Evolutionary conservation across 495 filamentous ascomycete genomes (phyloP).

Genomic region (Evansstolkia leycettana): DNA sequence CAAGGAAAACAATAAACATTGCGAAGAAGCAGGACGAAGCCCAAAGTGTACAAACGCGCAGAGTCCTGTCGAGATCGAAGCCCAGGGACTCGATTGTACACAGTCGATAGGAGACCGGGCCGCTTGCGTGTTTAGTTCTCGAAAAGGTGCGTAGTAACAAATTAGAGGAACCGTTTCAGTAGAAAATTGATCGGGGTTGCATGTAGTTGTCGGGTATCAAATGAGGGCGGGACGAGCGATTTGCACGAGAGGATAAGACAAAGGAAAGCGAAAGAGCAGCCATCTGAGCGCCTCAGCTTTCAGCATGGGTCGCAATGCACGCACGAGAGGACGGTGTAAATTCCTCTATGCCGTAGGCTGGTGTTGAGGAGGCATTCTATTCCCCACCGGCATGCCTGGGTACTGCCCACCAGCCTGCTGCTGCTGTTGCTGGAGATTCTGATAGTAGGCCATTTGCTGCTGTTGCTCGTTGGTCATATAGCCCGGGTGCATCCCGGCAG

Average conservation of each 20-base stretch:
- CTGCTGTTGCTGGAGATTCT: constrained; percentile 45
- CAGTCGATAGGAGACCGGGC: constrained; percentile 8
- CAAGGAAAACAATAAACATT: constrained; percentile 9
- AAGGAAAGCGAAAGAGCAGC: constrained; percentile 8
- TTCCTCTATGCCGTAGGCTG: constrained; percentile 41
- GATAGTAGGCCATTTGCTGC: constrained; percentile 46
- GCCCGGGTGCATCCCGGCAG: constrained; percentile 34
- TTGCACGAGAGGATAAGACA: constrained; percentile 15
- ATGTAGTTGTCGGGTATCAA: constrained; percentile 32
- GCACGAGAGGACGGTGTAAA: constrained; percentile 12
- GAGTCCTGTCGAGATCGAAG: too few relatives aligned
- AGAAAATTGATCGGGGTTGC: constrained; percentile 13
- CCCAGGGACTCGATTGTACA: constrained; percentile 4
- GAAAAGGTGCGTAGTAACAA: too few relatives aligned
- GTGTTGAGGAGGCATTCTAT: constrained; percentile 43
- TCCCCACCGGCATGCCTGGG: constrained; percentile 41
- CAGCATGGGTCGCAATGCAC: constrained; percentile 1
- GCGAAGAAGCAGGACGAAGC: constrained; percentile 6
- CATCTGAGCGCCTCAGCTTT: constrained; percentile 8
- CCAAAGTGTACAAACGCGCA: constrained; percentile 5
- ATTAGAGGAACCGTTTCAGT: constrained; percentile 1
- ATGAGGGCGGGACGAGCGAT: constrained; percentile 23
- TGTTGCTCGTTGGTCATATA: constrained; percentile 47
- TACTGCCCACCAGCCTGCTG: constrained; percentile 44
- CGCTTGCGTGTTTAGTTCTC: constrained; percentile 3